A percentile compares a stretch with the other conserved stretches of the same genome.
phyloP scores from a whole-genome alignment of 2,329 filamentous ascomycete species.

The Fusarium nematophilum region DNA sequence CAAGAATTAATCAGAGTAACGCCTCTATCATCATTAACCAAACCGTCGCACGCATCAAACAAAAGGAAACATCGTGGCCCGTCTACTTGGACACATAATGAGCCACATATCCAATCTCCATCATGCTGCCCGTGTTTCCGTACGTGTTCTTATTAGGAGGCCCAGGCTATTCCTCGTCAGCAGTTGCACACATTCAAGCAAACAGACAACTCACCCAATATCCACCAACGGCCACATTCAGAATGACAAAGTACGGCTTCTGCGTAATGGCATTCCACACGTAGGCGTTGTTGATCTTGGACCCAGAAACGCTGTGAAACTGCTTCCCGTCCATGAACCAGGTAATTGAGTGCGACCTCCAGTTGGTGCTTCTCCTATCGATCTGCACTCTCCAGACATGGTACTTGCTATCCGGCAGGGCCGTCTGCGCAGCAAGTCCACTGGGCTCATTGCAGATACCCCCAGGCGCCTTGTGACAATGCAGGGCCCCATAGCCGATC shows the following conservation, averaged over 20 bases:
- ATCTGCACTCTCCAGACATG: constrained; percentile 63
- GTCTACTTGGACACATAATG: constrained; percentile 49
- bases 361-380: constrained; percentile 59
- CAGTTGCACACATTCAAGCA: neutral
- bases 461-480: constrained; percentile 60
- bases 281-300: constrained; percentile 55
- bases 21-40: too few species aligned
- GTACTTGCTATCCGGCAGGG: constrained; percentile 55
- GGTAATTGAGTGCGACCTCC: constrained; percentile 60
- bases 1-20: too few species aligned
- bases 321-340: constrained; percentile 61
- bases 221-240: constrained; percentile 68
- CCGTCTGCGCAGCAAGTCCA: constrained; percentile 52
- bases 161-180: constrained; percentile 55
- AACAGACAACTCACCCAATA: constrained; percentile 58
- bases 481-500: constrained; percentile 61
- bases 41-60: too few species aligned
- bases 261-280: constrained; percentile 64
- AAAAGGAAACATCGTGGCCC: too few species aligned
- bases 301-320: constrained; percentile 58
- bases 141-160: constrained; percentile 58
- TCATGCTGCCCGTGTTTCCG: constrained; percentile 59
- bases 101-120: constrained; percentile 65
- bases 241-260: constrained; percentile 61
- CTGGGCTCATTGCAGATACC: constrained; percentile 64